phyloP scores from a whole-genome alignment of 2,329 filamentous ascomycete genomes.

The Penicillium sp. region DNA sequence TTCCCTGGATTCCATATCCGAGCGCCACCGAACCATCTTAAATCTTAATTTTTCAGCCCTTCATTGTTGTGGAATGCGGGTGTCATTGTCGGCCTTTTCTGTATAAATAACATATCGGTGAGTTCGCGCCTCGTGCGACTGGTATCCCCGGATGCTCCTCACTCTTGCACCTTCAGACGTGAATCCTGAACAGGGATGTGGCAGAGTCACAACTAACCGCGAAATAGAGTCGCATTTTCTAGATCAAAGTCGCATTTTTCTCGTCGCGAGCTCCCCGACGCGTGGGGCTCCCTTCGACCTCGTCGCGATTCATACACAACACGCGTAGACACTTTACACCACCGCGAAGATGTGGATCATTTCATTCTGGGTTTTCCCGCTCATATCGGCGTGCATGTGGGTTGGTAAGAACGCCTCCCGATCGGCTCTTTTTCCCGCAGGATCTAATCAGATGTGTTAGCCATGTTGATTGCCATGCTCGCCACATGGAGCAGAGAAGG shows the following conservation, averaged over 20 bases:
- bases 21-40: constrained; percentile 5
- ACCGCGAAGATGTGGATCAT: constrained; percentile 42
- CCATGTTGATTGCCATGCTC: constrained; percentile 61
- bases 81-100: background rate
- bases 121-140: background rate
- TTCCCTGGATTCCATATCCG: constrained; percentile 3
- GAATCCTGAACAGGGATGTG: background rate
- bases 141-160: background rate
- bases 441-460: constrained; percentile 32
- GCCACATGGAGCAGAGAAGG: constrained; percentile 55
- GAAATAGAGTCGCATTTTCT: background rate
- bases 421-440: background rate
- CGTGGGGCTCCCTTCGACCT: background rate
- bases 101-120: background rate
- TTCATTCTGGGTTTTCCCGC: constrained; percentile 55
- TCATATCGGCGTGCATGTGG: constrained; percentile 59
- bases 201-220: background rate
- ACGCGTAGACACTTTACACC: background rate
- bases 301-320: background rate
- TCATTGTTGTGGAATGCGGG: constrained; percentile 5
- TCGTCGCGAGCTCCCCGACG: background rate
- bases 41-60: constrained; percentile 5
- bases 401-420: constrained; percentile 38
- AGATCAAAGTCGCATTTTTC: background rate
- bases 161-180: background rate